These are phyloP conservation scores for Oenanthe sinensis DNA, from an alignment of 129 eudicot genomes.

Conservation along the genomic window DNA sequence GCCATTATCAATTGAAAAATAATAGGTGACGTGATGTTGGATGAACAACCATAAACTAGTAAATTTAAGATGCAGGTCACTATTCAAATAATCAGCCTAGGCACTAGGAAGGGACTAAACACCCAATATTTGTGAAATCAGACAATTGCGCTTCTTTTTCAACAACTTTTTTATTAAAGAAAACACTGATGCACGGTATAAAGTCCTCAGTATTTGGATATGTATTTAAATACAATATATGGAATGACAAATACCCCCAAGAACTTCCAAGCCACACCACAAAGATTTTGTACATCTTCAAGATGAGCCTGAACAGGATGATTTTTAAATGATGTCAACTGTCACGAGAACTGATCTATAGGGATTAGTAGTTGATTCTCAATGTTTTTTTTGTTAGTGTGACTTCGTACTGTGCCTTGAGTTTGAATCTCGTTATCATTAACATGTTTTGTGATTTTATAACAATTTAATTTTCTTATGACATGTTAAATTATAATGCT, in stretches of 20 bases:
- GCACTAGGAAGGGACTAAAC: not conserved
- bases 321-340: no score
- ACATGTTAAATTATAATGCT: no score
- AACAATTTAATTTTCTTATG: no score
- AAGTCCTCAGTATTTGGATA: not conserved
- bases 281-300: no score
- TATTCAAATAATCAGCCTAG: not conserved
- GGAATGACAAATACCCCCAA: not conserved
- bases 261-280: not conserved
- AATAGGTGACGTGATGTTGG: not conserved
- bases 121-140: not conserved
- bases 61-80: not conserved
- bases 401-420: no score
- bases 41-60: not conserved
- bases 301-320: no score
- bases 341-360: no score
- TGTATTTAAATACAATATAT: no score
- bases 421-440: no score
- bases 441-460: no score
- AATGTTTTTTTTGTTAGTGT: no score
- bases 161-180: not conserved
- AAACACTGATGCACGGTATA: not conserved
- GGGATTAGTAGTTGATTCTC: no score
- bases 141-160: not conserved
- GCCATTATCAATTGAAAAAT: not conserved